Percentiles rank a stretch among this genome's conserved stretches.
Evolutionary conservation across 1,139 yeast genomes (phyloP).

Genomic region (Geotrichum aggregatum): DNA sequence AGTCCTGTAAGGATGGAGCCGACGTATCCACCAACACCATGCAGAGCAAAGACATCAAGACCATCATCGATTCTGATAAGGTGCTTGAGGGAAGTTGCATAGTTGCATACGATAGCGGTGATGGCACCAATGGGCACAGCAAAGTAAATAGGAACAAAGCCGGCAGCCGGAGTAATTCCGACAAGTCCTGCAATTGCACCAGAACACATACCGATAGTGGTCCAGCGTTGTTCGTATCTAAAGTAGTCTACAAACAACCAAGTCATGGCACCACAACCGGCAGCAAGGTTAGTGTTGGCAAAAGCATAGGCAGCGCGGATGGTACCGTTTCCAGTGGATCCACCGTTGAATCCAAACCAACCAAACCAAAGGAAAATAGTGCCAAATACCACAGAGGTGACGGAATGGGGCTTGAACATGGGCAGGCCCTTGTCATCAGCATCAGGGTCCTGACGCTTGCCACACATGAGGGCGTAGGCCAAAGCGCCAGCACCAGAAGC

Average conservation of each 20-base stretch:
- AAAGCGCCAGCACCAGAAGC: constrained; percentile 92
- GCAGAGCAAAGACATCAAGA: constrained; percentile 89
- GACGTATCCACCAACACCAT: constrained; percentile 87
- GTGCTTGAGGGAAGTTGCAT: constrained; percentile 75
- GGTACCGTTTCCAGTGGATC: constrained; percentile 87
- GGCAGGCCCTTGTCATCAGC: constrained; percentile 62
- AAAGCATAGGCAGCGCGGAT: constrained; percentile 92
- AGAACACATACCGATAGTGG: constrained; percentile 88
- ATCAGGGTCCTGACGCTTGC: constrained; percentile 76
- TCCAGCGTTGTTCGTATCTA: constrained; percentile 88
- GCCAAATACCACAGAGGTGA: constrained; percentile 85
- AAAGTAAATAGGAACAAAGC: constrained; percentile 87
- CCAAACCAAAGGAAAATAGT: constrained; percentile 95
- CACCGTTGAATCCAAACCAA: constrained; percentile 98
- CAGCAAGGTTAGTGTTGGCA: constrained; percentile 89
- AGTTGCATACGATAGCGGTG: constrained; percentile 75
- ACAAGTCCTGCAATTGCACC: constrained; percentile 94
- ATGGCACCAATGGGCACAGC: constrained; percentile 78
- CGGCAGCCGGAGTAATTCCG: constrained; percentile 97
- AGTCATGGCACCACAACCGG: constrained; percentile 83
- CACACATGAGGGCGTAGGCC: constrained; percentile 84
- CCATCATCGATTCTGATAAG: constrained; percentile 83
- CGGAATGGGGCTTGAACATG: constrained; percentile 87
- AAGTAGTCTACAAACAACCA: constrained; percentile 92
- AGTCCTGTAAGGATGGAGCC: constrained; percentile 85